Conservation (phyloP, 225 moss, liverwort and hornwort species). For the Marchantia paleacea region DNA sequence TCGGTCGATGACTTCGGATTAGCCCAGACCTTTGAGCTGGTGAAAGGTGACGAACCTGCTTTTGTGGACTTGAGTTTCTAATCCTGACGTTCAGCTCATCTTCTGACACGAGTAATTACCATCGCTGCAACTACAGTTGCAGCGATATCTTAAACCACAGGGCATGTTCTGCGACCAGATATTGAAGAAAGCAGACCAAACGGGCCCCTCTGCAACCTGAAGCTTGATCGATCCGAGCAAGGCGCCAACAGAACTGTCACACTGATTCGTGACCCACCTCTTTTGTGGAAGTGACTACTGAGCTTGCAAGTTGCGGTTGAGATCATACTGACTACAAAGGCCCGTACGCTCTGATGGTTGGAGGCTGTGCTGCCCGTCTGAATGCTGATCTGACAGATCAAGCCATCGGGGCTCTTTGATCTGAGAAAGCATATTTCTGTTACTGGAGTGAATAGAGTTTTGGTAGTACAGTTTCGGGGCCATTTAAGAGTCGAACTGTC, state of each 20-base stretch:
- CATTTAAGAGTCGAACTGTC: not conserved
- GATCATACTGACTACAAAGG: too few relatives aligned
- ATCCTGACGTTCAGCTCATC: not conserved
- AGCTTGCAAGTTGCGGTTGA: too few relatives aligned
- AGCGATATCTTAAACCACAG: not conserved
- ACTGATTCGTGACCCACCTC: not conserved
- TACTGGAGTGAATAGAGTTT: not conserved
- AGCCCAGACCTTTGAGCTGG: constrained; percentile 50
- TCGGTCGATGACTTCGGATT: constrained; percentile 45
- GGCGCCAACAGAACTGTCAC: not conserved
- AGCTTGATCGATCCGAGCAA: not conserved
- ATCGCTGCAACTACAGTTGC: not conserved
- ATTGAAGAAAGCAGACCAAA: not conserved
- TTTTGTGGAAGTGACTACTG: not conserved
- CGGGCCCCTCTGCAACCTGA: not conserved
- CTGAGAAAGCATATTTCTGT: not conserved
- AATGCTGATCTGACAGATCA: not conserved
- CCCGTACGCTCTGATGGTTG: too few relatives aligned
- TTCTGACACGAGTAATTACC: too few relatives aligned
- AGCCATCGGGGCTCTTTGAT: not conserved
- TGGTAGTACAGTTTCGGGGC: not conserved
- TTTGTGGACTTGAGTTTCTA: not conserved
- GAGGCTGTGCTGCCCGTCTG: not conserved
- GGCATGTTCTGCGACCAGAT: not conserved
- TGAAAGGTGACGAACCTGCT: constrained; percentile 34